These are phyloP conservation scores for Abrus pulchellus DNA, from an alignment of 306 rosid species.

Conservation along the genomic window DNA sequence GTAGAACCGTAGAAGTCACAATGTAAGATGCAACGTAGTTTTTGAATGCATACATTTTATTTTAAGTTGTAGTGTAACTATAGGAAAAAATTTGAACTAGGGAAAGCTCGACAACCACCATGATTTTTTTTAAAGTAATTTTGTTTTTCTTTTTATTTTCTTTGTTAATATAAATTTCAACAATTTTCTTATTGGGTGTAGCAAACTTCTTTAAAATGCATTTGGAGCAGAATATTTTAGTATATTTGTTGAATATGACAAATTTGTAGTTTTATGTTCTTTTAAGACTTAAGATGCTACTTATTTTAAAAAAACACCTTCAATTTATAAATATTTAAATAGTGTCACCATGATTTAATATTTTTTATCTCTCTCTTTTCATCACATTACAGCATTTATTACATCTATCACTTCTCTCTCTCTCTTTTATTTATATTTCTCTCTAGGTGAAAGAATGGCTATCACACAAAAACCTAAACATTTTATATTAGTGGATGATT, in stretches of 20 bases:
- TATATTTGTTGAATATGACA: neutral
- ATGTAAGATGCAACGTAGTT: slow-evolving; percentile 49
- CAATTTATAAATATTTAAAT: no score
- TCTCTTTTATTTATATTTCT: no score
- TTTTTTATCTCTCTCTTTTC: no score
- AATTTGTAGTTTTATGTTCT: neutral
- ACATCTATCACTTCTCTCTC: no score
- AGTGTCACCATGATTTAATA: no score
- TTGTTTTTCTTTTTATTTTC: neutral
- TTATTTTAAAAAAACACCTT: neutral
- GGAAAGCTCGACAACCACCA: neutral
- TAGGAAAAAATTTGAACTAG: neutral
- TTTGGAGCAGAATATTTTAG: neutral
- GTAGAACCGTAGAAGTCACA: slow-evolving; percentile 38
- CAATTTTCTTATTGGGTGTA: neutral
- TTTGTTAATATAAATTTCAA: neutral
- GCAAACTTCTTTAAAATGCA: neutral
- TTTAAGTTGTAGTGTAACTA: slow-evolving; percentile 43
- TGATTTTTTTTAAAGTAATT: neutral
- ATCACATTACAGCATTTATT: no score
- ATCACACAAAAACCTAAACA: no score
- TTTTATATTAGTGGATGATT: neutral
- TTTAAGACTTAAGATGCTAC: neutral
- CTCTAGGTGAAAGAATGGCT: no score
- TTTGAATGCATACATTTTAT: slow-evolving; percentile 5